Conservation (phyloP, 73 alveolate genomes). For the Breviolum minutum region DNA sequence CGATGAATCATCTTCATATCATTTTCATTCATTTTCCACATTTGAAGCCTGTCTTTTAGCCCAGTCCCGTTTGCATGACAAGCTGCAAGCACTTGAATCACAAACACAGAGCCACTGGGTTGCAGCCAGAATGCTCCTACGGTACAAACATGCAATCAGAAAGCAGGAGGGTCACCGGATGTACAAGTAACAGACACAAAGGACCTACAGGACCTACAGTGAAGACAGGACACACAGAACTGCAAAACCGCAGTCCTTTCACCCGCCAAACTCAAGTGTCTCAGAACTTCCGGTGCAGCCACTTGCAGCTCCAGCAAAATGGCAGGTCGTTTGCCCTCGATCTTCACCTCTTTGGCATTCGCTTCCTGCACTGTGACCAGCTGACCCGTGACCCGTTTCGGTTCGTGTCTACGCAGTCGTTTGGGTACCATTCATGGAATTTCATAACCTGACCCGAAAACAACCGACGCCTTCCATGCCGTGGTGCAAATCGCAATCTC, state of each 20-base stretch:
- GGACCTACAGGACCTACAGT: not conserved
- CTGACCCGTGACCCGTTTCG: too few species aligned
- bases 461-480: too few species aligned
- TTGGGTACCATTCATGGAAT: not conserved
- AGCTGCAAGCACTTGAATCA: slow-evolving; percentile 26
- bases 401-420: not conserved
- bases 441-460: too few species aligned
- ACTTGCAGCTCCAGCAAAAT: slow-evolving; percentile 53
- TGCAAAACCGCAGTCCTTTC: slow-evolving; percentile 32
- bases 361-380: slow-evolving; percentile 32
- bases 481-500: too few species aligned
- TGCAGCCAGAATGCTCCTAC: slow-evolving; percentile 76
- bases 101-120: slow-evolving; percentile 40
- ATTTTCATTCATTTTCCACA: too few species aligned
- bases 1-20: too few species aligned
- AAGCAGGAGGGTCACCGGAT: not conserved
- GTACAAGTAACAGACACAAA: too few species aligned
- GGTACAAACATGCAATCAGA: not conserved
- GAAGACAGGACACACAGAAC: not conserved
- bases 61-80: not conserved
- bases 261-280: slow-evolving; percentile 7
- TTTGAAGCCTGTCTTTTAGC: too few species aligned
- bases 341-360: slow-evolving; percentile 47
- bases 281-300: slow-evolving; percentile 63
- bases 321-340: slow-evolving; percentile 15